A percentile compares a stretch with the other conserved stretches of the same genome.
Conservation (phyloP, 345 rosid species). For the Salix caprea region DNA sequence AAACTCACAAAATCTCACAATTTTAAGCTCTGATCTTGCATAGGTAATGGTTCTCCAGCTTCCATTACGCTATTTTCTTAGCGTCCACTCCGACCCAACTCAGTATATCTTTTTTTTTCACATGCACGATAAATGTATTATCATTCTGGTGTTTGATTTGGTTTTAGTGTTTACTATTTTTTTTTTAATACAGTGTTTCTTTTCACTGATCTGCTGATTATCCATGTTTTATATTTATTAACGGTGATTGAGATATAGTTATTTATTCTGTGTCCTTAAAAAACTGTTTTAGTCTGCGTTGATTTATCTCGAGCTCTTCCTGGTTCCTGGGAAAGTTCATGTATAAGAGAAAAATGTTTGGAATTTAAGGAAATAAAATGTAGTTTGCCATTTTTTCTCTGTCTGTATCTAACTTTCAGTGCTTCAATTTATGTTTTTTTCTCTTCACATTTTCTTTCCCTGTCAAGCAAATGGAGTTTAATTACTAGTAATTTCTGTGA, state of each 20-base stretch:
- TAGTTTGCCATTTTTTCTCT: too few relatives aligned
- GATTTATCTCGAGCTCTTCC: background rate
- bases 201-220: too few relatives aligned
- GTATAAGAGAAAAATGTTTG: background rate
- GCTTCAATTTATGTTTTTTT: background rate
- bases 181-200: too few relatives aligned
- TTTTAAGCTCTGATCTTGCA: background rate
- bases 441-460: background rate
- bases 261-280: background rate
- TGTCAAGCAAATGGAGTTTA: background rate
- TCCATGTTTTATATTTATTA: too few relatives aligned
- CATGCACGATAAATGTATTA: background rate
- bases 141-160: background rate
- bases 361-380: background rate
- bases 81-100: background rate
- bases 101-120: too few relatives aligned
- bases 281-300: too few relatives aligned
- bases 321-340: background rate
- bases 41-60: background rate
- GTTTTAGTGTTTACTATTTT: background rate
- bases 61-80: background rate
- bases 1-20: background rate
- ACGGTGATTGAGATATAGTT: background rate
- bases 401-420: too few relatives aligned
- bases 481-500: background rate